phyloP scores from a whole-genome alignment of 345 rosid species.

The Populus tremula region DNA sequence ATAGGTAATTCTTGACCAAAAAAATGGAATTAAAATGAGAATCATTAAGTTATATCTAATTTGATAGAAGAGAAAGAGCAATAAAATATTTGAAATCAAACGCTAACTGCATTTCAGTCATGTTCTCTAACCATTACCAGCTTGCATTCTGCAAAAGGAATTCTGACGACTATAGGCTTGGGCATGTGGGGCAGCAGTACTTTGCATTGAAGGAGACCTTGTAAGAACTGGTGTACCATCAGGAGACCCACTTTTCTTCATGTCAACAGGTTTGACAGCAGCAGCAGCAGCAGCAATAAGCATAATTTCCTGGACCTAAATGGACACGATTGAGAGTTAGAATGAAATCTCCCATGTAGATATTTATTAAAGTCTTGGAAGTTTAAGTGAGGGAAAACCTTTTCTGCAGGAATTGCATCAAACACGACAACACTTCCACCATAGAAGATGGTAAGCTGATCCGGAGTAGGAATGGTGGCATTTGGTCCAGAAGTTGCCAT shows the following conservation, averaged over 20 bases:
- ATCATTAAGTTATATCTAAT: conserved; percentile 10
- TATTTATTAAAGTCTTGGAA: not conserved
- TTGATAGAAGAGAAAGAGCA: not conserved
- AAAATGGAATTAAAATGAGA: conserved; percentile 2
- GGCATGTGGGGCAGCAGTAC: conserved; percentile 57
- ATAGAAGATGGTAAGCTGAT: conserved; percentile 80
- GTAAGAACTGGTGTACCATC: conserved; percentile 55
- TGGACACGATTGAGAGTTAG: not conserved
- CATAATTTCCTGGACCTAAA: conserved; percentile 68
- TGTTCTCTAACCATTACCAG: conserved; percentile 45
- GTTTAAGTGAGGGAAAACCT: conserved; percentile 39
- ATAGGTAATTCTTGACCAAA: conserved; percentile 64
- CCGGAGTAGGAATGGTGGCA: conserved; percentile 28
- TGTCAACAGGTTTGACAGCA: conserved; percentile 40
- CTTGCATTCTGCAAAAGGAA: conserved; percentile 67
- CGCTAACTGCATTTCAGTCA: not conserved
- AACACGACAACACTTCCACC: conserved; percentile 71
- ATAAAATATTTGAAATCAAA: conserved; percentile 5
- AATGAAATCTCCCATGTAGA: not conserved
- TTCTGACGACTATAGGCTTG: conserved; percentile 47
- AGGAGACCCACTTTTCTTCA: conserved; percentile 41
- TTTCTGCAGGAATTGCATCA: conserved; percentile 62
- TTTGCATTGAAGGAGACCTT: conserved; percentile 79
- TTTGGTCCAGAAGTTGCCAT: conserved; percentile 35
- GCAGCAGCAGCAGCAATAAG: conserved; percentile 56